Evolutionary conservation across 1,284 basidiomycete species (phyloP).

Genomic region (Ustilago curta): DNA sequence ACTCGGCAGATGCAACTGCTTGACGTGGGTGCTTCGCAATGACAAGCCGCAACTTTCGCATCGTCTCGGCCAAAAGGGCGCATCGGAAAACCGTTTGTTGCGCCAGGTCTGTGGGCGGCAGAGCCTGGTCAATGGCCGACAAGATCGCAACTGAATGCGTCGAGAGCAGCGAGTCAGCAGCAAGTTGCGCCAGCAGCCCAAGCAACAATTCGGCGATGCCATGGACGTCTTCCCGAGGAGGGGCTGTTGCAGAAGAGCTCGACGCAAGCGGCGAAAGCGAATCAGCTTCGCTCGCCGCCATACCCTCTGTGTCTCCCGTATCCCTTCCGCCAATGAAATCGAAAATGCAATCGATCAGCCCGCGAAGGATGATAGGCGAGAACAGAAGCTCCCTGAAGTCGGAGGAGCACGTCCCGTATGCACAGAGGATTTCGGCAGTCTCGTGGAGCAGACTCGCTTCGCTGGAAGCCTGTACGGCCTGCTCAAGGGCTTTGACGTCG

Average conservation of each 20-base stretch:
- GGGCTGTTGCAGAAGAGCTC: not conserved
- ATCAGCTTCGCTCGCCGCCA: not conserved
- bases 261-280: not conserved
- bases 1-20: conserved; percentile 13
- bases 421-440: conserved; percentile 41
- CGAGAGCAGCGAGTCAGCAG: conserved; percentile 40
- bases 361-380: conserved; percentile 57
- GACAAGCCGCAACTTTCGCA: conserved; percentile 8
- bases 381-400: conserved; percentile 55
- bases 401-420: conserved; percentile 27
- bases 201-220: conserved; percentile 29
- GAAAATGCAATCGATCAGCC: conserved; percentile 54
- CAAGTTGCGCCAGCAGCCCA: conserved; percentile 41
- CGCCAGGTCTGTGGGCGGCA: conserved; percentile 48
- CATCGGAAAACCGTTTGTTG: conserved; percentile 41
- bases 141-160: conserved; percentile 46
- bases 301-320: not conserved
- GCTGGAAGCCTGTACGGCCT: conserved; percentile 33
- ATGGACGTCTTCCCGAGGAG: not conserved
- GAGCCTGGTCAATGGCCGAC: conserved; percentile 36
- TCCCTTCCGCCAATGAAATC: conserved; percentile 14
- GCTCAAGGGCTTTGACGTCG: conserved; percentile 43
- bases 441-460: conserved; percentile 43
- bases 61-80: conserved; percentile 25
- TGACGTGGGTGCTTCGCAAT: conserved; percentile 15